Evolutionary conservation across 345 rosid species (phyloP).

Genomic region (Acer campestre): DNA sequence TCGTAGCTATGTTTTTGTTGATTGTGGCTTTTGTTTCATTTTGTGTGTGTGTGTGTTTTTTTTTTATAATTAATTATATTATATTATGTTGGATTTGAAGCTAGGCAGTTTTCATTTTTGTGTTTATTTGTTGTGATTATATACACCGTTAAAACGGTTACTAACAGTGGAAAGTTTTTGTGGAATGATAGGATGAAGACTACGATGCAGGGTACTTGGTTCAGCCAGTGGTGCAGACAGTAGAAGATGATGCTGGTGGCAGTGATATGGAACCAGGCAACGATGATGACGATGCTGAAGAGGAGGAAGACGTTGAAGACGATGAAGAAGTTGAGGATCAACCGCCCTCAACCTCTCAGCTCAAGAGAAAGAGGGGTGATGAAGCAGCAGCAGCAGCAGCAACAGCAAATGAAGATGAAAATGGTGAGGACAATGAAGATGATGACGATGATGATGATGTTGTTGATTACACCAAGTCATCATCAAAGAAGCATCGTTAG

Average conservation of each 20-base stretch:
- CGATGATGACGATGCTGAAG: constrained; percentile 46
- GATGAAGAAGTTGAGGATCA: constrained; percentile 33
- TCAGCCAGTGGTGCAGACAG: constrained; percentile 55
- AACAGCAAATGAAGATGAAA: constrained; percentile 13
- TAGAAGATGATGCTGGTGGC: constrained; percentile 48
- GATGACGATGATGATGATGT: constrained; percentile 36
- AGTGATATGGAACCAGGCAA: constrained; percentile 50
- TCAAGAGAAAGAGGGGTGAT: constrained; percentile 57
- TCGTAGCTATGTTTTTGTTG: neutral
- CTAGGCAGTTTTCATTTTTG: neutral
- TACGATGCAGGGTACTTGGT: constrained; percentile 61
- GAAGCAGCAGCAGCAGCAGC: neutral
- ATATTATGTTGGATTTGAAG: neutral
- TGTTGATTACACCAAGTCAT: constrained; percentile 27
- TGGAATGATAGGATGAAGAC: constrained; percentile 61
- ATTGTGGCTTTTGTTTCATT: neutral
- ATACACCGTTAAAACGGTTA: neutral
- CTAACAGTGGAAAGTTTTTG: neutral
- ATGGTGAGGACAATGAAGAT: neutral
- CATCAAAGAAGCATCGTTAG: constrained; percentile 50
- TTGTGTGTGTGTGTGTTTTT: neutral
- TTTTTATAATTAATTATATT: too few relatives aligned
- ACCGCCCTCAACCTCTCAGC: constrained; percentile 47
- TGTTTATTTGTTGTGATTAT: neutral
- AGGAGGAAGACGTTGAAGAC: constrained; percentile 47